Conservation (phyloP, 164 flowering plant genomes). For the Cinnamomum micranthum region DNA sequence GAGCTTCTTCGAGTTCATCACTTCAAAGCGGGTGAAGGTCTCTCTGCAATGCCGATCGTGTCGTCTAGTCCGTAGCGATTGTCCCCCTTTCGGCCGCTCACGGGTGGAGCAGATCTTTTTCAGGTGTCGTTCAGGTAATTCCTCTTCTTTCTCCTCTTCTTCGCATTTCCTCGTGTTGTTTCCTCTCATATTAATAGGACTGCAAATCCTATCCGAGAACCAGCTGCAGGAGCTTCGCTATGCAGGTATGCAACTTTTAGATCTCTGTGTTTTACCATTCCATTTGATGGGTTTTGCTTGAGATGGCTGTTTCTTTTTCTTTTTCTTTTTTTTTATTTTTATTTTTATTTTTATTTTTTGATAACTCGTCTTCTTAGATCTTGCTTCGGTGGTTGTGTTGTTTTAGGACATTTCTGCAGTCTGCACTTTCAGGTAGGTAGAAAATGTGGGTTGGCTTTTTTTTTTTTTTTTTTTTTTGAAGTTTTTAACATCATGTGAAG, state of each 20-base stretch:
- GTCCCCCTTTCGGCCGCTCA: constrained; percentile 69
- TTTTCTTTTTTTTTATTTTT: too few relatives aligned
- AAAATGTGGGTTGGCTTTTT: background rate
- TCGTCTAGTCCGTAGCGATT: constrained; percentile 92
- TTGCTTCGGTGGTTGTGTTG: background rate
- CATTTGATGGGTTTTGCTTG: too few relatives aligned
- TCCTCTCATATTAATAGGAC: too few relatives aligned
- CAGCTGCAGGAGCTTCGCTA: too few relatives aligned
- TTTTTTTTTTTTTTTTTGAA: too few relatives aligned
- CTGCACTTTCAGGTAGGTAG: background rate
- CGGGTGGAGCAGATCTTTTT: constrained; percentile 83
- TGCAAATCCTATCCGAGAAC: too few relatives aligned
- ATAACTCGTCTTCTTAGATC: too few relatives aligned
- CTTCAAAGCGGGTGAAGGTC: constrained; percentile 95
- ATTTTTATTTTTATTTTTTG: too few relatives aligned
- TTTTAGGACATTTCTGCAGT: background rate
- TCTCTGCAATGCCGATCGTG: constrained; percentile 90
- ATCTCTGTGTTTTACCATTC: too few relatives aligned
- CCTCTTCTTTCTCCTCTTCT: background rate
- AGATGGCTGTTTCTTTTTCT: too few relatives aligned
- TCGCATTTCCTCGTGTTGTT: too few relatives aligned
- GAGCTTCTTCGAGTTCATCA: constrained; percentile 72
- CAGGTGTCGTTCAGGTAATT: constrained; percentile 86
- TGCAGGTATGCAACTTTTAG: too few relatives aligned
- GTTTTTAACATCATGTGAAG: background rate